These are phyloP conservation scores for Phytophthora chlamydospora DNA, from an alignment of 352 stramenopile genomes.

Conservation along the genomic window DNA sequence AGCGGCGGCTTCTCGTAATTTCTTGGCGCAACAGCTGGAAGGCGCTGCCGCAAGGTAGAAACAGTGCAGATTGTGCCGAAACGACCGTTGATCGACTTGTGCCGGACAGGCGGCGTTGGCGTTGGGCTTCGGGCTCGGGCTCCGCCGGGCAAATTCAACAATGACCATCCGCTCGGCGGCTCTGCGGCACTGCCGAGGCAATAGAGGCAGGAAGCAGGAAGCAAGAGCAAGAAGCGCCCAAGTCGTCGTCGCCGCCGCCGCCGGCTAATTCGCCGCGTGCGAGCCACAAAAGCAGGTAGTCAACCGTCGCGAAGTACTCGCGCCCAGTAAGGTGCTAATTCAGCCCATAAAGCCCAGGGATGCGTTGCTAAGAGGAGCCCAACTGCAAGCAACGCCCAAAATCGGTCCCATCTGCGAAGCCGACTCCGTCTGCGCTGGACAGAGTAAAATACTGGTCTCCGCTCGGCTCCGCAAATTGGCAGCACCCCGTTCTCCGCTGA, in stretches of 20 bases:
- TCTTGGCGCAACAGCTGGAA: constrained; percentile 37
- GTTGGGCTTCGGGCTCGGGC: constrained; percentile 7
- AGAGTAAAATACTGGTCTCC: background rate
- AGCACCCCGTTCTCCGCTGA: background rate
- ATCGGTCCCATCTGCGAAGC: constrained; percentile 34
- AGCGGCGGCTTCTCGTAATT: constrained; percentile 33
- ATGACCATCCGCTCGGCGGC: constrained; percentile 22
- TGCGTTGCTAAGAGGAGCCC: constrained; percentile 29
- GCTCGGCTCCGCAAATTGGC: constrained; percentile 1
- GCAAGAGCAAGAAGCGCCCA: constrained; percentile 21
- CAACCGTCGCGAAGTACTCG: constrained; percentile 23
- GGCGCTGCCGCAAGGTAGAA: constrained; percentile 23
- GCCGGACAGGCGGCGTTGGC: constrained; percentile 11
- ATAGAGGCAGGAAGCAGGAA: constrained; percentile 7
- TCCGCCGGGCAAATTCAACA: constrained; percentile 54
- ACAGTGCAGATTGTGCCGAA: constrained; percentile 20
- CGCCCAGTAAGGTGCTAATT: constrained; percentile 20
- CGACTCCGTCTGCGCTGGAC: constrained; percentile 11
- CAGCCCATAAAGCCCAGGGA: constrained; percentile 24
- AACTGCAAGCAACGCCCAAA: constrained; percentile 33
- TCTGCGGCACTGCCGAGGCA: background rate
- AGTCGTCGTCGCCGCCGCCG: too few relatives aligned
- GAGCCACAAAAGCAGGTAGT: constrained; percentile 28
- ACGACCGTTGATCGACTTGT: constrained; percentile 4
- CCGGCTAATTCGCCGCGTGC: constrained; percentile 1